Evolutionary conservation across 2,329 filamentous ascomycete genomes (phyloP), one percentile per base, ranked within the genome.

Genomic region (Penicillium oxalicum): DNA sequence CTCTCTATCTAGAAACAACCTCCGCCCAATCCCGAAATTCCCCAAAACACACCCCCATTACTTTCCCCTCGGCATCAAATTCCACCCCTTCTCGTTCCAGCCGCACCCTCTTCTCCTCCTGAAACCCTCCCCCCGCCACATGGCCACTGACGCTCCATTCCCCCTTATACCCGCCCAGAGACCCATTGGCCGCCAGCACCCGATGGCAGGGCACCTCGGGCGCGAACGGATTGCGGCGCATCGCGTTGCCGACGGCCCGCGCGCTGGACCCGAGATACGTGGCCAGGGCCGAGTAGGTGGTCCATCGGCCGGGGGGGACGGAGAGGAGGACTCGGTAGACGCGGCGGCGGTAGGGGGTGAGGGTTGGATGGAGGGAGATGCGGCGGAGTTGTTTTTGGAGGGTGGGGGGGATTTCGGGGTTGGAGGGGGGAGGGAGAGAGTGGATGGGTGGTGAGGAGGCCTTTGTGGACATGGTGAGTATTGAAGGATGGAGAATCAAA

Each of bases 131-230:
- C 28, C 44, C 36, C n/a, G 35, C 45, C n/a, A 48, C 36, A 69
- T 73, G 57, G 66, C 71, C 26, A 68, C 71, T 63, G 48, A 72
- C 71, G 26, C 71, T 69, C 74, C 75, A 75, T 32, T 68, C 65
- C 11, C 77, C 77, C 34, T 73, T 70, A 57, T 79, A 80, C 9
- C 77, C 77, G 12, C 77, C 76, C 18, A 80, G 62, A 5, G 63
- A 75, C 9, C 87, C 84, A 44, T 83, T 84, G 36, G 82, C 84
- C 5, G 87, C 86, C 40, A 94, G 79, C 24, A 91, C 85, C 8
- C 89, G 79, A 68, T 94, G 88, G 58, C 88, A 94, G 1, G 88
- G 89, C 4, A 91, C 85, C 32, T 81, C 77, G 0, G 89, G 88
- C 11, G 89, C 88, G 60, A 91, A 94, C 0, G 88, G 88, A 64